Evolutionary conservation across 805 yeast species (phyloP).

Genomic region (Blastobotrys robertii): DNA sequence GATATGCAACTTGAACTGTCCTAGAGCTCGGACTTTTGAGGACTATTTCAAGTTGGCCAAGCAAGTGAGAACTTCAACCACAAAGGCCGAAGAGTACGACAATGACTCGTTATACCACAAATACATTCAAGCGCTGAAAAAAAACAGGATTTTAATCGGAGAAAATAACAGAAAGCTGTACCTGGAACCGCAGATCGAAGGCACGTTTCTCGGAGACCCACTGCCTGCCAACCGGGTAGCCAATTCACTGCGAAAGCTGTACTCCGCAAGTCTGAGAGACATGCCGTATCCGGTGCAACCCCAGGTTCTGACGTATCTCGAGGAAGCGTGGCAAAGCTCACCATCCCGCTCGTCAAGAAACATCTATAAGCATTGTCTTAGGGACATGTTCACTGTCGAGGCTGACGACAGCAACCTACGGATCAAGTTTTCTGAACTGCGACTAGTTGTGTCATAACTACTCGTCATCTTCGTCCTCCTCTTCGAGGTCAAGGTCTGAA

Average conservation of each 20-base stretch:
- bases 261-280: slow-evolving; percentile 6
- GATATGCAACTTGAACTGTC: slow-evolving; percentile 15
- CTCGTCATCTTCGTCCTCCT: slow-evolving; percentile 1
- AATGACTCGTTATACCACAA: slow-evolving; percentile 8
- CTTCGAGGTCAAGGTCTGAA: slow-evolving; percentile 10
- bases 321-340: slow-evolving; percentile 3
- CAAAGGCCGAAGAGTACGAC: background rate
- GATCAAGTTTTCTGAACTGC: slow-evolving; percentile 1
- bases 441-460: background rate
- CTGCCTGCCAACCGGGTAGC: slow-evolving; percentile 10
- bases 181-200: slow-evolving; percentile 7
- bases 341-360: slow-evolving; percentile 7
- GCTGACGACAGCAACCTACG: slow-evolving; percentile 5
- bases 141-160: slow-evolving; percentile 10
- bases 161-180: slow-evolving; percentile 15
- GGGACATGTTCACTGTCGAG: slow-evolving; percentile 5
- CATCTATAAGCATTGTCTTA: slow-evolving; percentile 7
- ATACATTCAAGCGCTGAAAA: slow-evolving; percentile 9
- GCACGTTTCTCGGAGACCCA: slow-evolving; percentile 12
- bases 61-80: no score
- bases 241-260: slow-evolving; percentile 10
- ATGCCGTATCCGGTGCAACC: slow-evolving; percentile 13
- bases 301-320: slow-evolving; percentile 8
- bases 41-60: slow-evolving; percentile 6
- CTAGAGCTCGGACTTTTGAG: slow-evolving; percentile 8